Conservation (phyloP, 2,329 filamentous ascomycete species). For the Aspergillus sp. region DNA sequence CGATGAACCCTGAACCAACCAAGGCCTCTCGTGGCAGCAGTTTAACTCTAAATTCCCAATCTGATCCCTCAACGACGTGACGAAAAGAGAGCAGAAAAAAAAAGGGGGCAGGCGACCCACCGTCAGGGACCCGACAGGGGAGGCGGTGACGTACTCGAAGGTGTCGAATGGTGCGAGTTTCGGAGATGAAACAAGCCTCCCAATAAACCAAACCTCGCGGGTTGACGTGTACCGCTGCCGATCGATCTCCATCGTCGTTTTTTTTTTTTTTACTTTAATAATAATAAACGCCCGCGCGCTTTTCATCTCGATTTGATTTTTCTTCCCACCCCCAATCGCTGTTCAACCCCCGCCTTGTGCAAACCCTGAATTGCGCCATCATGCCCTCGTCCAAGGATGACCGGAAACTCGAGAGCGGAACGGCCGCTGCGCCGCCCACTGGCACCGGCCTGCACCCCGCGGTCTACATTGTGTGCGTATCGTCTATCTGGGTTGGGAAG, state of each 20-base stretch:
- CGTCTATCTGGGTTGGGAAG: not conserved
- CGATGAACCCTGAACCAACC: too few relatives aligned
- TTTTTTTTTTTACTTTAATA: too few relatives aligned
- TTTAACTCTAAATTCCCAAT: too few relatives aligned
- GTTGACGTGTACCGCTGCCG: not conserved
- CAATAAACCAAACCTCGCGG: not conserved
- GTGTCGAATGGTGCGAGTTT: not conserved
- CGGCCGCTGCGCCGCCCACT: not conserved
- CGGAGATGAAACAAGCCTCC: not conserved
- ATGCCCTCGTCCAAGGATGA: not conserved
- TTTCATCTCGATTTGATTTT: not conserved
- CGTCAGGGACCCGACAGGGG: too few relatives aligned
- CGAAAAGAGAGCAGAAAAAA: not conserved
- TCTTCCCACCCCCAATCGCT: not conserved
- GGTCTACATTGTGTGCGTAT: slow-evolving; percentile 31
- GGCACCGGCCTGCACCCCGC: slow-evolving; percentile 21
- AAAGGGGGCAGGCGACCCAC: not conserved
- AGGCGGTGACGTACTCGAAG: not conserved
- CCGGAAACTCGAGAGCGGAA: not conserved
- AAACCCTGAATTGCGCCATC: not conserved
- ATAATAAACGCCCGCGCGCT: not conserved
- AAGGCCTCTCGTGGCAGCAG: too few relatives aligned
- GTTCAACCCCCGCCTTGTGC: not conserved
- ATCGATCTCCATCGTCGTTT: not conserved
- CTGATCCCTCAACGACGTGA: too few relatives aligned